Conservation (phyloP, 2,329 filamentous ascomycete species). For the Trichoderma oligosporum region DNA sequence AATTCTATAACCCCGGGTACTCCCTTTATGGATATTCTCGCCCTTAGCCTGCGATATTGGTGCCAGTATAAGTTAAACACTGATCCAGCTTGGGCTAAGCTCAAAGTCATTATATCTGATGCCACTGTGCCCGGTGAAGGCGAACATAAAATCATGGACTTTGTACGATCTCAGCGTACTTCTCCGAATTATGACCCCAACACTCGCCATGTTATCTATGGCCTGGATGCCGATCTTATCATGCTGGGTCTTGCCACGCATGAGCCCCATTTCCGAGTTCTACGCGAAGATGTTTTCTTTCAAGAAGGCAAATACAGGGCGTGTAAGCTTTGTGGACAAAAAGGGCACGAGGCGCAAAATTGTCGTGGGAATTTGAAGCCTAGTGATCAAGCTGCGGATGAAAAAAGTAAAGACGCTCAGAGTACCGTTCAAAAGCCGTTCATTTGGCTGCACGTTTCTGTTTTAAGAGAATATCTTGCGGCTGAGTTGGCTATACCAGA, state of each 20-base stretch:
- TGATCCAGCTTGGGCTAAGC: slow-evolving; percentile 88
- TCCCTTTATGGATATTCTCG: slow-evolving; percentile 97
- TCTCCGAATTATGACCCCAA: slow-evolving; percentile 93
- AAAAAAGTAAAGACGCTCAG: slow-evolving; percentile 74
- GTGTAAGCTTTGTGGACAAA: slow-evolving; percentile 87
- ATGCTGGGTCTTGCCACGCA: slow-evolving; percentile 97
- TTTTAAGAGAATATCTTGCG: slow-evolving; percentile 88
- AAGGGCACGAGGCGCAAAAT: slow-evolving; percentile 82
- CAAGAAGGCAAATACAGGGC: slow-evolving; percentile 78
- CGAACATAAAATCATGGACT: slow-evolving; percentile 99
- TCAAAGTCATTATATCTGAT: slow-evolving; percentile 98
- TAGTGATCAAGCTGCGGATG: slow-evolving; percentile 74
- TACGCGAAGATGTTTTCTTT: slow-evolving; percentile 94
- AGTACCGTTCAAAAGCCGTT: slow-evolving; percentile 74
- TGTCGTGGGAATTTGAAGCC: slow-evolving; percentile 75
- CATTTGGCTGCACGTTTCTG: slow-evolving; percentile 93
- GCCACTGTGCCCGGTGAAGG: slow-evolving; percentile 96
- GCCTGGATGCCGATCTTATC: slow-evolving; percentile 94
- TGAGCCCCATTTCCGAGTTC: slow-evolving; percentile 92
- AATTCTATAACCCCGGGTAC: slow-evolving; percentile 90
- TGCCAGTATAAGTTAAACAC: slow-evolving; percentile 96
- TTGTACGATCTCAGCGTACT: slow-evolving; percentile 86
- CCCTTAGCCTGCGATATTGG: slow-evolving; percentile 89
- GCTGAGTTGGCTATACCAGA: slow-evolving; percentile 81
- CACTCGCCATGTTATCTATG: slow-evolving; percentile 96